These are phyloP conservation scores for Cutaneotrichosporon cavernicola DNA, from an alignment of 1,284 basidiomycete genomes.

Conservation along the genomic window DNA sequence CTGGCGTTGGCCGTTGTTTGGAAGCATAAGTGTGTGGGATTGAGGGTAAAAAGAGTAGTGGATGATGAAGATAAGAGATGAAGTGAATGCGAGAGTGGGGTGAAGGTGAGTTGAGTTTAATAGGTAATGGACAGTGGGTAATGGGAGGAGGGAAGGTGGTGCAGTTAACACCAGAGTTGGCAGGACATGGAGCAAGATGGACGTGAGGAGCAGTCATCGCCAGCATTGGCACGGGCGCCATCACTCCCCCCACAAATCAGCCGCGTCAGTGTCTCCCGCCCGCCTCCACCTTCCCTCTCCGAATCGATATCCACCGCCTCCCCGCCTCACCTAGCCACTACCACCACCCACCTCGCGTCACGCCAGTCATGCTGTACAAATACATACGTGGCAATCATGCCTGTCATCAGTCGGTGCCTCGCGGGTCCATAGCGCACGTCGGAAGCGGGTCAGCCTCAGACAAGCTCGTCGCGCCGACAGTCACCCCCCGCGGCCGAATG, in stretches of 20 bases:
- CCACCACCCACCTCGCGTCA: not conserved
- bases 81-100: not conserved
- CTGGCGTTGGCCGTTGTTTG: not conserved
- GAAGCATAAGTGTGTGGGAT: not conserved
- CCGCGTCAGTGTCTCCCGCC: too few relatives aligned
- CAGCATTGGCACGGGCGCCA: too few relatives aligned
- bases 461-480: slow-evolving; percentile 7
- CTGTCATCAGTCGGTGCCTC: not conserved
- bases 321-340: too few relatives aligned
- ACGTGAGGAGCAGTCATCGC: too few relatives aligned
- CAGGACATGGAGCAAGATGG: too few relatives aligned
- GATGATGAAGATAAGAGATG: not conserved
- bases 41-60: not conserved
- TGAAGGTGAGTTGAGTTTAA: not conserved
- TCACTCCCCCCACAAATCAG: too few relatives aligned
- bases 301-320: too few relatives aligned
- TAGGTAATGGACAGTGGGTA: not conserved
- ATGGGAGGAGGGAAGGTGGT: too few relatives aligned
- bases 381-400: not conserved
- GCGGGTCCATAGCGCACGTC: not conserved
- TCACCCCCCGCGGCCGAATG: slow-evolving; percentile 12
- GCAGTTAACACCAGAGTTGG: too few relatives aligned
- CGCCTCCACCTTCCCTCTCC: too few relatives aligned
- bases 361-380: not conserved
- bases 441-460: not conserved